Evolutionary conservation across 192 early-diverging fungal species (phyloP).

Genomic region (Entrophospora sp.): DNA sequence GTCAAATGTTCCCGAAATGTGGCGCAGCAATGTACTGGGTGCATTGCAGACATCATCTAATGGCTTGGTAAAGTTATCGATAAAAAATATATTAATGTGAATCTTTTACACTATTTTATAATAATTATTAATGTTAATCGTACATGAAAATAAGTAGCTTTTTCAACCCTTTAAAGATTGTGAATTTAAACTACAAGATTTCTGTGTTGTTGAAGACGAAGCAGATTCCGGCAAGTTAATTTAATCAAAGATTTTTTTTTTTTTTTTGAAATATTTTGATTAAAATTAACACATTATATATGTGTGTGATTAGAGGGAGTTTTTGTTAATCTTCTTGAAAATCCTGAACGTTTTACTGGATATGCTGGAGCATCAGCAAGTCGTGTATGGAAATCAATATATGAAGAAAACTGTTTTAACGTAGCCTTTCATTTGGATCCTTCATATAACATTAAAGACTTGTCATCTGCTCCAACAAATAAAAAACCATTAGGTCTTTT

Average conservation of each 20-base stretch:
- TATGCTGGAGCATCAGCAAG: conserved; percentile 83
- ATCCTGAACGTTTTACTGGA: conserved; percentile 96
- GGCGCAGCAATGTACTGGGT: conserved; percentile 52
- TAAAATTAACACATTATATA: neutral
- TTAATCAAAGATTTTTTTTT: no score
- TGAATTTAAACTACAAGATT: conserved; percentile 70
- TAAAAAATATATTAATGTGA: no score
- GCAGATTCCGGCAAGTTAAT: conserved; percentile 29
- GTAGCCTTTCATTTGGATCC: conserved; percentile 48
- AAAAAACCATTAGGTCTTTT: conserved; percentile 20
- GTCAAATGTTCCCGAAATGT: conserved; percentile 33
- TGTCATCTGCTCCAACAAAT: conserved; percentile 20
- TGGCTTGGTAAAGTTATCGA: conserved; percentile 32
- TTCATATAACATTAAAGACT: conserved; percentile 24
- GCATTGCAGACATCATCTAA: conserved; percentile 56
- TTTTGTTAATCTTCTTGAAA: conserved; percentile 83
- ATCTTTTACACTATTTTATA: no score
- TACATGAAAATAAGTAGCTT: conserved; percentile 28
- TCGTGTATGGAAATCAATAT: conserved; percentile 93
- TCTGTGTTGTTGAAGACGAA: conserved; percentile 84
- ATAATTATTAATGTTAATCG: no score
- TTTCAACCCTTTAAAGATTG: conserved; percentile 47
- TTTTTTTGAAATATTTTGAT: no score
- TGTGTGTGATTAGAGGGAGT: conserved; percentile 45
- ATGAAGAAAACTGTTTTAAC: conserved; percentile 96